Evolutionary conservation across 257 asterid species (phyloP).

Genomic region (Solanum chmielewskii): DNA sequence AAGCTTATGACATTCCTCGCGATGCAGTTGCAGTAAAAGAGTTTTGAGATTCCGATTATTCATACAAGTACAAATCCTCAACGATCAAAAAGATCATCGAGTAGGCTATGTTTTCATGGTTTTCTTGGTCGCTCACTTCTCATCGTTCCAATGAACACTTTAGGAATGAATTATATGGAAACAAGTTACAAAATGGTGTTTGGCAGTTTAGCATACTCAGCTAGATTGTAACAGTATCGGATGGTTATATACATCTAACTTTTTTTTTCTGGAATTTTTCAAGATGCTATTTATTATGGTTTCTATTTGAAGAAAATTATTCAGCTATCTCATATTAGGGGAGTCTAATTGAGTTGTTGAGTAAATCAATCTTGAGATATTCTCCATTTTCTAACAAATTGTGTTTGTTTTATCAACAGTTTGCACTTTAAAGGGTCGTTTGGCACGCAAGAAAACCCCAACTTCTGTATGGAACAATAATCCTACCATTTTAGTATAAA

Average conservation of each 20-base stretch:
- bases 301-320: not conserved
- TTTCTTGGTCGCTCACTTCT: not conserved
- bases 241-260: not conserved
- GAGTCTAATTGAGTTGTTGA: not conserved
- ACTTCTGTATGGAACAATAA: not conserved
- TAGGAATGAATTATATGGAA: not conserved
- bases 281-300: not conserved
- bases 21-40: conserved; percentile 51
- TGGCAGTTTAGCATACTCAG: not conserved
- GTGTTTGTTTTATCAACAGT: not conserved
- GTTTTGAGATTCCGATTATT: conserved; percentile 18
- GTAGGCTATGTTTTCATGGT: not conserved
- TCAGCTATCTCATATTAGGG: not conserved
- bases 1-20: conserved; percentile 43
- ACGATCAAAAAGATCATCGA: not conserved
- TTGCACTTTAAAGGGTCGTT: not conserved
- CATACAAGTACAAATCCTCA: not conserved
- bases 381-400: not conserved
- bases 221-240: not conserved
- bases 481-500: not conserved
- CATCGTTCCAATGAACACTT: not conserved
- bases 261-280: not conserved
- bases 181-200: not conserved
- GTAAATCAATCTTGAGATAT: not conserved
- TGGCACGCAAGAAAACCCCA: not conserved